Evolutionary conservation across 2,329 filamentous ascomycete species (phyloP).

Genomic region (Hypoxylon sp.): DNA sequence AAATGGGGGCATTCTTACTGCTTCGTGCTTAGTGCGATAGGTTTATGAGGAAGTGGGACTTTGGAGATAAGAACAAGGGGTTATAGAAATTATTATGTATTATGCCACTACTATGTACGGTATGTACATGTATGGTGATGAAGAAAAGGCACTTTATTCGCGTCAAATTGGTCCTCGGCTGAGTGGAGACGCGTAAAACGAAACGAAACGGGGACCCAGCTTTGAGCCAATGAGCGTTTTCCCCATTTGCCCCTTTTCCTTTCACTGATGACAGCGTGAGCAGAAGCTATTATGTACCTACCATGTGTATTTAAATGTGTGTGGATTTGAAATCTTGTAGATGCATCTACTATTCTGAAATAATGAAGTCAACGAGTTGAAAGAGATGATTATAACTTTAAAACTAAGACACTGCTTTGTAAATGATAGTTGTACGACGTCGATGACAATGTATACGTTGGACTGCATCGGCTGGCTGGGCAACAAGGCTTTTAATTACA

Average conservation of each 20-base stretch:
- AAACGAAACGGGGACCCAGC: conserved; percentile 9
- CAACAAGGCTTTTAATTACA: conserved; percentile 51
- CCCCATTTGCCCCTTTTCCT: conserved; percentile 21
- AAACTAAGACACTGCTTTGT: neutral
- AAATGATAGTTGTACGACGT: neutral
- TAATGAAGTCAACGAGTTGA: neutral
- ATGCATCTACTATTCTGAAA: neutral
- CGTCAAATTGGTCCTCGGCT: conserved; percentile 42
- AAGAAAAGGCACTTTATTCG: conserved; percentile 35
- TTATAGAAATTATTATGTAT: conserved; percentile 32
- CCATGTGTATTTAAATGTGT: neutral
- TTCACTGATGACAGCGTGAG: neutral
- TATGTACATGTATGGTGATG: neutral
- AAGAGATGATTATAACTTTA: neutral
- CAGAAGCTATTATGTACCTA: neutral
- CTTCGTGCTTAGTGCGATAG: conserved; percentile 33
- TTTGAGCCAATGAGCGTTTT: conserved; percentile 16
- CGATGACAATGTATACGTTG: conserved; percentile 3
- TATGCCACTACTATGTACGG: neutral
- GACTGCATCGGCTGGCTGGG: conserved; percentile 44
- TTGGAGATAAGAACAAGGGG: conserved; percentile 37
- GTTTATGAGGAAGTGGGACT: conserved; percentile 33
- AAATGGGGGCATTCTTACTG: conserved; percentile 34
- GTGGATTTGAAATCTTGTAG: neutral
- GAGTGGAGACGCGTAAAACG: conserved; percentile 49